phyloP scores from a whole-genome alignment of 75 land plant genomes.

The Pinus taeda region DNA sequence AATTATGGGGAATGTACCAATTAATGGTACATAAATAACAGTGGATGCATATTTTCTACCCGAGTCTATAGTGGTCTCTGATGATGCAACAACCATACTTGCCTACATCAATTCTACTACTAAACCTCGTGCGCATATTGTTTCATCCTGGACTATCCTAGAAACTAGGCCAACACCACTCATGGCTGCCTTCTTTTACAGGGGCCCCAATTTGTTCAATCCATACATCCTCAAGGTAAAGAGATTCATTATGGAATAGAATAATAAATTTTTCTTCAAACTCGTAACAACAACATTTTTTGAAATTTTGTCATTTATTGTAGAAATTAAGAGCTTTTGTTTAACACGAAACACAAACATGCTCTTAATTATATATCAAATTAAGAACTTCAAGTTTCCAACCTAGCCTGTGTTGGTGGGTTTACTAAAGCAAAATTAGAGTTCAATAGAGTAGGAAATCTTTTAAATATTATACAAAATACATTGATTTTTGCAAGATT shows the following conservation, averaged over 20 bases:
- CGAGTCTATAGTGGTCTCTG: neutral
- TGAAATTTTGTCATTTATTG: too few relatives aligned
- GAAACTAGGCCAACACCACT: conserved; percentile 14
- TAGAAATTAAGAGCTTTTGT: too few relatives aligned
- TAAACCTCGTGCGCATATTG: conserved; percentile 15
- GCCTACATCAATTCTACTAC: conserved; percentile 6
- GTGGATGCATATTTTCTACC: conserved; percentile 39
- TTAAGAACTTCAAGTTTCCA: too few relatives aligned
- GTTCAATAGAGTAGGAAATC: too few relatives aligned
- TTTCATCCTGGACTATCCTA: conserved; percentile 4
- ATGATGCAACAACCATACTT: conserved; percentile 9
- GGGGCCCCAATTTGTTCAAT: conserved; percentile 11
- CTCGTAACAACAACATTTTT: too few relatives aligned
- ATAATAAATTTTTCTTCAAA: too few relatives aligned
- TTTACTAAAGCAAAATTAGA: too few relatives aligned
- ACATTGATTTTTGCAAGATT: too few relatives aligned
- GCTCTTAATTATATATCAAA: too few relatives aligned
- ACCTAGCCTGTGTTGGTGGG: too few relatives aligned
- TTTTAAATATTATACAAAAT: neutral
- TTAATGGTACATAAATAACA: conserved; percentile 22
- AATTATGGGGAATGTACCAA: conserved; percentile 17
- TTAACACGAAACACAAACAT: too few relatives aligned
- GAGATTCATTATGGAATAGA: too few relatives aligned
- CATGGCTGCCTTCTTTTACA: conserved; percentile 23
- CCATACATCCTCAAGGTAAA: conserved; percentile 10